Base-by-base conservation (phyloP, 495 filamentous ascomycete species). In the Neurospora terricola region DNA sequence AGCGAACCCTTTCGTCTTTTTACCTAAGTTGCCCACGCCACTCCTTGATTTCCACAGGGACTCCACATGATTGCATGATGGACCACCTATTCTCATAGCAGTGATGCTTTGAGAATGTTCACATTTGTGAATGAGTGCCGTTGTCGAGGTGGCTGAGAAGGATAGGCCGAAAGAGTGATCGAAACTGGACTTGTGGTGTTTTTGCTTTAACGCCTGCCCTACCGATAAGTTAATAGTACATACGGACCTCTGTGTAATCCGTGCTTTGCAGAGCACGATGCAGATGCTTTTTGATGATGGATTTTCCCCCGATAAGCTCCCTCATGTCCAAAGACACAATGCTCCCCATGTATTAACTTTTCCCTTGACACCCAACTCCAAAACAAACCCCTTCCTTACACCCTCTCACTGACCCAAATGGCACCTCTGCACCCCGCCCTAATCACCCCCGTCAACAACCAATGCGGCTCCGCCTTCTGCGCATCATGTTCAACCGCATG, bases 401-500 rank as follows among this genome's bases (percentile, higher is more conserved):
- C 86, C 78, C 87, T 89, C 81, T 97, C 94, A 76, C 91, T 97
- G 70, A 97, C 89, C 90, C 94, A 97, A 74, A 99, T 99, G 2
- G 96, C 96, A 2, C 91, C 90, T 75, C 91, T 88, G 81, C 96
- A 99, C 18, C 96, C 96, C 12, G 91, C 87, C 66, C 94, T 87
- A 74, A 99, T 98, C 38, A 93, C 86, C 70, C 91, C 91, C n/a
- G 93, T 97, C 74, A 99, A 84, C 73, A 97, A 80, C 83, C 93
- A 93, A 82, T 98, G 94, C 38, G 94, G 95, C 77, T 88, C 87
- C 5, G 96, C 96, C 78, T 93, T 88, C 79, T 94, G 93, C 12
- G 94, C 89, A 83, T 97, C 96, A 80, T 98, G 90, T 77, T 92
- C 91, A 9, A 99, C 91, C 2, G 96, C 96, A 82, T 97, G 93